phyloP scores from a whole-genome alignment of 345 rosid species.

The Durio zibethinus region DNA sequence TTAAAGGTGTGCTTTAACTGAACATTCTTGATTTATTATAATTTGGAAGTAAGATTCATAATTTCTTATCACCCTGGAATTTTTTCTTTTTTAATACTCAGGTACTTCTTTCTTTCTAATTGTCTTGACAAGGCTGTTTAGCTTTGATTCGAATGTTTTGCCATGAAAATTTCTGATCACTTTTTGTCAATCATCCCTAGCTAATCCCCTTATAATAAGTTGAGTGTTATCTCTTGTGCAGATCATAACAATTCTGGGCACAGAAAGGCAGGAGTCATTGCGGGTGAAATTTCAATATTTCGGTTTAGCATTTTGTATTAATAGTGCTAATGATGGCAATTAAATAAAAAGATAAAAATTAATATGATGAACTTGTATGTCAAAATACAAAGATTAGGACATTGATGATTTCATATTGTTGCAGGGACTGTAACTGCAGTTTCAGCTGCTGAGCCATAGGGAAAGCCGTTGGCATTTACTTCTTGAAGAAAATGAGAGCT shows the following conservation, averaged over 20 bases:
- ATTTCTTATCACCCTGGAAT: not conserved
- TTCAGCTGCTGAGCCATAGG: constrained; percentile 76
- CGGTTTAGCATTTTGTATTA: not conserved
- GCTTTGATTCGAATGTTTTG: constrained; percentile 39
- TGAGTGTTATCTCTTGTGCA: constrained; percentile 23
- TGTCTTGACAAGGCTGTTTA: constrained; percentile 40
- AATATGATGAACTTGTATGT: not conserved
- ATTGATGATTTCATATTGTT: not conserved
- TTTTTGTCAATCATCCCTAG: not conserved
- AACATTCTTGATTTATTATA: not conserved
- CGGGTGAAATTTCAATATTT: constrained; percentile 35
- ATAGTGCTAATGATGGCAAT: not conserved
- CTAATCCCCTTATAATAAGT: not conserved
- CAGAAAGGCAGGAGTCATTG: constrained; percentile 43
- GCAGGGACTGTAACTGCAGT: constrained; percentile 73
- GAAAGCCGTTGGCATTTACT: constrained; percentile 74
- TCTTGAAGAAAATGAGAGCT: constrained; percentile 67
- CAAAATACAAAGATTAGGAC: not conserved
- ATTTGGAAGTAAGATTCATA: not conserved
- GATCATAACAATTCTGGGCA: constrained; percentile 38
- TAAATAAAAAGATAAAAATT: no score
- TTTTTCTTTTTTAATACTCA: not conserved
- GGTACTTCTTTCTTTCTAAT: no score
- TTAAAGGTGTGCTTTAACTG: constrained; percentile 45
- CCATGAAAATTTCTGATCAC: not conserved